phyloP scores from a whole-genome alignment of 2,329 filamentous ascomycete genomes.

The Sarocladium brachiariae region DNA sequence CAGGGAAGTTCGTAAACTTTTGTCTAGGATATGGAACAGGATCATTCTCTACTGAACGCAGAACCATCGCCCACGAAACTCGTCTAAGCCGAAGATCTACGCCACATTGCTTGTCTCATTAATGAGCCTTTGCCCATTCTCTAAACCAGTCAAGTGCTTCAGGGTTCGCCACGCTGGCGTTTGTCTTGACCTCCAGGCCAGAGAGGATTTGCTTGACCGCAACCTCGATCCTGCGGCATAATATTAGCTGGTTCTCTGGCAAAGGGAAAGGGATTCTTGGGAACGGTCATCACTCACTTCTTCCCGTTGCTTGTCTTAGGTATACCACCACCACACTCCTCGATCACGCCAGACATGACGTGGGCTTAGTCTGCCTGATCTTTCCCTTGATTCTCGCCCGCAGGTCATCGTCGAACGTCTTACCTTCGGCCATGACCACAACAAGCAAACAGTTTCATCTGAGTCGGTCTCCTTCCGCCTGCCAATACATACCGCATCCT shows the following conservation, averaged over 20 bases:
- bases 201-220: conserved; percentile 95
- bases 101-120: no score
- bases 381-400: conserved; percentile 56
- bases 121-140: conserved; percentile 59
- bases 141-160: conserved; percentile 85
- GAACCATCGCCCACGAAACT: no score
- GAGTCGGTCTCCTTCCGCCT: conserved; percentile 62
- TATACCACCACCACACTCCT: conserved; percentile 72
- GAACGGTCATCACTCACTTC: conserved; percentile 58
- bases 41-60: no score
- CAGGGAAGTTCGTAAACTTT: no score
- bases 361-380: conserved; percentile 74
- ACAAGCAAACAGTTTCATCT: conserved; percentile 84
- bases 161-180: conserved; percentile 88
- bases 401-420: conserved; percentile 52
- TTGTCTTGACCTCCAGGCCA: conserved; percentile 78
- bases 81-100: no score
- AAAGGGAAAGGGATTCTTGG: no score
- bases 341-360: conserved; percentile 82
- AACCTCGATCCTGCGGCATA: conserved; percentile 65
- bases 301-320: conserved; percentile 93
- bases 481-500: conserved; percentile 85
- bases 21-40: no score
- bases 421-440: conserved; percentile 62
- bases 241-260: no score